A percentile compares a stretch with the other conserved stretches of the same genome.
These are phyloP conservation scores for Rhizopus sp. DNA, from an alignment of 371 early-diverging fungal genomes.

Conservation along the genomic window DNA sequence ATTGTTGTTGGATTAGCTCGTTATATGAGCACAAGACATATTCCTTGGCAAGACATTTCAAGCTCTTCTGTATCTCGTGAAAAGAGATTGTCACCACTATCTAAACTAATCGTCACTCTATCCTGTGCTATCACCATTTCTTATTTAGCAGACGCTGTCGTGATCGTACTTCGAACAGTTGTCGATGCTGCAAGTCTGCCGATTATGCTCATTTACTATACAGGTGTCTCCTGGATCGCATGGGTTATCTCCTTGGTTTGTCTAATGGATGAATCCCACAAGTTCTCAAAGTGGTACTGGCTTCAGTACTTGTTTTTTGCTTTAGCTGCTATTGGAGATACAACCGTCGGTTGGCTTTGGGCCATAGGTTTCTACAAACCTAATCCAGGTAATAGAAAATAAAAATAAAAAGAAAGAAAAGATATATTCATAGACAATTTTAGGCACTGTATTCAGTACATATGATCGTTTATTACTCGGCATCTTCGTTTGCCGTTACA, in stretches of 20 bases:
- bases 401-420: not conserved
- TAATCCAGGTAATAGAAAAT: constrained; percentile 31
- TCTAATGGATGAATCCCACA: constrained; percentile 36
- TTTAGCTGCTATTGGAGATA: constrained; percentile 34
- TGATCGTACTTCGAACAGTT: constrained; percentile 35
- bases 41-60: constrained; percentile 24
- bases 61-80: constrained; percentile 6
- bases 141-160: constrained; percentile 33
- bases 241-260: constrained; percentile 36
- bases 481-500: constrained; percentile 37
- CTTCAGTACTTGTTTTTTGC: constrained; percentile 47
- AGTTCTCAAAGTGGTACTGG: constrained; percentile 48
- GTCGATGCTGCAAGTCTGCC: constrained; percentile 29
- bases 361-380: constrained; percentile 30
- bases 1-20: constrained; percentile 12
- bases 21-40: constrained; percentile 12
- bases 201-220: constrained; percentile 36
- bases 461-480: constrained; percentile 39
- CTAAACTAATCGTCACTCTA: constrained; percentile 33
- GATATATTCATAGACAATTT: not conserved
- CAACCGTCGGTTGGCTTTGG: constrained; percentile 46
- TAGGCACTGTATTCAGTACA: constrained; percentile 28
- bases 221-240: constrained; percentile 35
- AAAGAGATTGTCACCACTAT: constrained; percentile 26
- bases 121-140: constrained; percentile 27